Evolutionary conservation across 140 eudicot species (phyloP).

Genomic region (Anethum foeniculum): DNA sequence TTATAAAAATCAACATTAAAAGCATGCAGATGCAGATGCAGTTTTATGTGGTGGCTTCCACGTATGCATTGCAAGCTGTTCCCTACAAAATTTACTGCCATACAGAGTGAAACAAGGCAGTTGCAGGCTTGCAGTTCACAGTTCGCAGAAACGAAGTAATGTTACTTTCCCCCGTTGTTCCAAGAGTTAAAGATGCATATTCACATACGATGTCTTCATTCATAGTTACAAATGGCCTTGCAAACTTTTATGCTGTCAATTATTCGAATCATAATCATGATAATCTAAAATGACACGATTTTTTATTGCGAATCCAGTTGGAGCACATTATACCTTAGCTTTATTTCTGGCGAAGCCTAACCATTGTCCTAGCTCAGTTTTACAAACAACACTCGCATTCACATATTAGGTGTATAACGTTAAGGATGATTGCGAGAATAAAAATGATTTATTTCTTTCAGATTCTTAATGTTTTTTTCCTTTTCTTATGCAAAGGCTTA

Average conservation of each 20-base stretch:
- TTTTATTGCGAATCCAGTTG: background rate
- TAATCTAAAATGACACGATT: background rate
- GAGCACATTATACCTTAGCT: background rate
- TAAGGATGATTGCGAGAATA: background rate
- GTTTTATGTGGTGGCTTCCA: background rate
- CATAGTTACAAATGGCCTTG: background rate
- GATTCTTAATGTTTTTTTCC: background rate
- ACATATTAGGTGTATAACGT: background rate
- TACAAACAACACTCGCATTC: background rate
- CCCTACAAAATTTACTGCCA: background rate
- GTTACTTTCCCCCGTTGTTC: background rate
- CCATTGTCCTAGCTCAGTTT: background rate
- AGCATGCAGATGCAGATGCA: slow-evolving; percentile 8
- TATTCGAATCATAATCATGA: slow-evolving; percentile 2
- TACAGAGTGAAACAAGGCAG: background rate
- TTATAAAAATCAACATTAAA: background rate
- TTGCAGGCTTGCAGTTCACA: background rate
- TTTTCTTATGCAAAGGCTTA: background rate
- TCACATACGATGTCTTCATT: background rate
- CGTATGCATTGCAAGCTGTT: background rate
- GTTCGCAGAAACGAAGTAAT: background rate
- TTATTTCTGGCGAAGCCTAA: background rate
- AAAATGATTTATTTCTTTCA: background rate
- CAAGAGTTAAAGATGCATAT: background rate
- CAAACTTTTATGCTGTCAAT: slow-evolving; percentile 8